Percentiles rank a stretch among this genome's conserved stretches.
These are phyloP conservation scores for Penicillium paneum DNA, from an alignment of 2,329 filamentous ascomycete species.

Conservation along the genomic window DNA sequence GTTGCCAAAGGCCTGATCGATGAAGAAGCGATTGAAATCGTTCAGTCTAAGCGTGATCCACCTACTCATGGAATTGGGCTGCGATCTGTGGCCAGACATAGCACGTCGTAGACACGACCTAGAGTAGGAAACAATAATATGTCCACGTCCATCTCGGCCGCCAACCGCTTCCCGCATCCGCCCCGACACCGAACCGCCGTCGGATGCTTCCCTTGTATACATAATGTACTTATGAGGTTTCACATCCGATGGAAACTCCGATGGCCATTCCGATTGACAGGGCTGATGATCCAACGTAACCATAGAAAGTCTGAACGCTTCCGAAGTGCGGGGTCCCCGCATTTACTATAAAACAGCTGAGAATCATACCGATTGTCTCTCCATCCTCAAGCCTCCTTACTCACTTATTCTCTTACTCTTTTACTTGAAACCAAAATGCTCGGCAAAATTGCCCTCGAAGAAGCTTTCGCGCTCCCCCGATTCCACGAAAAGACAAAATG, in stretches of 20 bases:
- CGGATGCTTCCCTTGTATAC: not conserved
- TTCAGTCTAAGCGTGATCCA: constrained; percentile 31
- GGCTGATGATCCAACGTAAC: not conserved
- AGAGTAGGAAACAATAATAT: not conserved
- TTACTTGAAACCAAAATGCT: constrained; percentile 43
- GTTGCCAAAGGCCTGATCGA: constrained; percentile 23
- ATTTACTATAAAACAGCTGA: not conserved
- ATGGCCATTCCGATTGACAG: not conserved
- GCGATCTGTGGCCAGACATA: constrained; percentile 3
- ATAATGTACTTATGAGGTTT: not conserved
- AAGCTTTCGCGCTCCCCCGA: constrained; percentile 60
- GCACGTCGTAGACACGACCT: not conserved
- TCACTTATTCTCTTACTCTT: not conserved
- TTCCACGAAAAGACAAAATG: constrained; percentile 58
- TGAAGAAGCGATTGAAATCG: constrained; percentile 22
- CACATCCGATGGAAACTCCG: not conserved
- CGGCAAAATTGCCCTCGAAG: constrained; percentile 61
- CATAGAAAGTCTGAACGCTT: not conserved
- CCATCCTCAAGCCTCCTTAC: not conserved
- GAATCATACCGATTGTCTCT: not conserved
- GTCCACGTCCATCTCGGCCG: too few species aligned
- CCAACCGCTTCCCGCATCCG: constrained; percentile 5
- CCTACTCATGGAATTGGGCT: constrained; percentile 30
- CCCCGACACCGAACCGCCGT: constrained; percentile 3
- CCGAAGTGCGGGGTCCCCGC: constrained; percentile 13